Percentiles rank a stretch among this genome's conserved stretches.
Conservation (phyloP, 1,139 yeast genomes). For the Sugiyamaella xylanicola region DNA sequence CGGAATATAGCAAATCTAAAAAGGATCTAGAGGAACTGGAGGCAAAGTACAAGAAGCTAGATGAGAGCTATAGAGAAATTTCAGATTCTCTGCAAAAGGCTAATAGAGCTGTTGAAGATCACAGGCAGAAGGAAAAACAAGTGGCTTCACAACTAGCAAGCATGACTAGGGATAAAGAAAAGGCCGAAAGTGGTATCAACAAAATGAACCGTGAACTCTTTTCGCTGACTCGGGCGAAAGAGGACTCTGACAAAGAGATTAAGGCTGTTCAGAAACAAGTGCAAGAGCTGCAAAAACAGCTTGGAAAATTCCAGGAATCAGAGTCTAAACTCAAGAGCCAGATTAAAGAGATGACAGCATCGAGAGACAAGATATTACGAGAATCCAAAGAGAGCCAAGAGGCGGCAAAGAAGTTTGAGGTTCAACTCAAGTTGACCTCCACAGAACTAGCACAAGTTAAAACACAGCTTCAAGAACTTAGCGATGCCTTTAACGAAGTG, state of each 20-base stretch:
- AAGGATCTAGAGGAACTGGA: conserved; percentile 26
- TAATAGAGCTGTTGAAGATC: conserved; percentile 33
- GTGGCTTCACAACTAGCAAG: conserved; percentile 46
- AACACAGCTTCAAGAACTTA: conserved; percentile 26
- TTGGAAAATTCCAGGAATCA: conserved; percentile 6
- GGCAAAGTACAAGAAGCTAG: conserved; percentile 23
- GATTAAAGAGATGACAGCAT: conserved; percentile 13
- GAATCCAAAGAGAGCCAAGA: conserved; percentile 12
- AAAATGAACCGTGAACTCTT: conserved; percentile 86
- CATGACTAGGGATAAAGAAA: conserved; percentile 55
- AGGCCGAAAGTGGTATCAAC: conserved; percentile 85
- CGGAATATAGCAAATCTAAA: conserved; percentile 13
- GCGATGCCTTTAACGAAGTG: conserved; percentile 31
- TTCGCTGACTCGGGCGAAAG: conserved; percentile 62
- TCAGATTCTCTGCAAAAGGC: conserved; percentile 27
- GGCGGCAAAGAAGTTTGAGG: conserved; percentile 5
- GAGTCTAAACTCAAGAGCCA: conserved; percentile 24
- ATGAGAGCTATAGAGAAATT: conserved; percentile 22
- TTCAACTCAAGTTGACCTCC: background rate
- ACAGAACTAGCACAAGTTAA: conserved; percentile 22
- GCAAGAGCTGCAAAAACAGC: conserved; percentile 18
- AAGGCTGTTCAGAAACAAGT: conserved; percentile 23
- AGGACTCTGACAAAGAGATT: conserved; percentile 50
- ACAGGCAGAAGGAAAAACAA: conserved; percentile 41
- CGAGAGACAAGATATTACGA: conserved; percentile 10